Conservation (phyloP, 2,329 filamentous ascomycete species). For the Alternaria angustiovoidea region DNA sequence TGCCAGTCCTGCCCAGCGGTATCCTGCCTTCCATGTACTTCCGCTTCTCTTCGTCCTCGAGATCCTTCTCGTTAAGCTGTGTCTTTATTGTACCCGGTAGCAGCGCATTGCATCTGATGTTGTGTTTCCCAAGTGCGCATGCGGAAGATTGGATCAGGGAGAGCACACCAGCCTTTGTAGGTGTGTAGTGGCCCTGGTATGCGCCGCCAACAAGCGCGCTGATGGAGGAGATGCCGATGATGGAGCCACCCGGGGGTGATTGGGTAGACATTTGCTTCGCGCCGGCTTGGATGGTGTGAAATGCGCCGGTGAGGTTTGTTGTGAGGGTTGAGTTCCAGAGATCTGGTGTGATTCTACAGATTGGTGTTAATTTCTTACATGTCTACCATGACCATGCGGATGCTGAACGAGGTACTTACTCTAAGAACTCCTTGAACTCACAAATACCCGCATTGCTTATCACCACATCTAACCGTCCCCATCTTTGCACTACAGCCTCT, state of each 20-base stretch:
- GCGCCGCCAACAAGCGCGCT: conserved; percentile 80
- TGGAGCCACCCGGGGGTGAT: conserved; percentile 73
- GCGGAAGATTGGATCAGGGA: conserved; percentile 85
- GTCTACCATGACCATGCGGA: background rate
- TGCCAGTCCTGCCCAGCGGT: conserved; percentile 64
- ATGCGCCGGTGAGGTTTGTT: conserved; percentile 88
- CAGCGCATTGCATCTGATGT: conserved; percentile 83
- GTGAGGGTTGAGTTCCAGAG: conserved; percentile 76
- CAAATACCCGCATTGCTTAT: conserved; percentile 91
- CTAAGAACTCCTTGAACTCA: conserved; percentile 85
- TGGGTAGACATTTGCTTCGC: conserved; percentile 79
- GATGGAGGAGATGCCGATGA: conserved; percentile 79
- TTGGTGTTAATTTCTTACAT: background rate
- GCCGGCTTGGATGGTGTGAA: conserved; percentile 85
- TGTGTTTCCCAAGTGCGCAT: conserved; percentile 77
- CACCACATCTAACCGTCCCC: conserved; percentile 69
- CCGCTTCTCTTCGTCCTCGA: conserved; percentile 75
- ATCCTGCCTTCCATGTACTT: conserved; percentile 83
- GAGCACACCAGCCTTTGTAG: conserved; percentile 81
- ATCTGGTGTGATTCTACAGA: conserved; percentile 67
- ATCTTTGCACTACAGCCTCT: conserved; percentile 67
- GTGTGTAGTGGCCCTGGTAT: conserved; percentile 84
- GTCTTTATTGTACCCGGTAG: conserved; percentile 85
- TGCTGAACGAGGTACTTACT: conserved; percentile 55
- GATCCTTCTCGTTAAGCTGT: conserved; percentile 83